Base-by-base conservation (phyloP, 2,329 filamentous ascomycete species). In the Cytospora piceicola region DNA sequence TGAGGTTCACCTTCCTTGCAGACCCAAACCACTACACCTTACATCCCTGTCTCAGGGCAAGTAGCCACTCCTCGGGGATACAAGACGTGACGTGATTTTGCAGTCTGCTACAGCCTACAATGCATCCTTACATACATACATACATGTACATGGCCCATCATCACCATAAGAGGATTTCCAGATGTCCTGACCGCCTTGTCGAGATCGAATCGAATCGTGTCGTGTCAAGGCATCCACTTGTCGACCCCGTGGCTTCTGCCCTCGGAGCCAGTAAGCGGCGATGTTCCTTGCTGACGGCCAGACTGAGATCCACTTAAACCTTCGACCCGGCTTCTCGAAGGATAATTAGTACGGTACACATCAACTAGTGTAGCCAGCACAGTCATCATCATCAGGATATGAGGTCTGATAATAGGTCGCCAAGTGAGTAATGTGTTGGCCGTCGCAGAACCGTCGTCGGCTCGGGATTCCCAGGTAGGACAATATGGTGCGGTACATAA, bases 281-380 rank as follows among this genome's bases (percentile, higher is more conserved):
- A 14, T 56, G 60, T 42, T 29, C 60, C 60, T 63, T 51, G 39
- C 52, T 42, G 32, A 29, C 32, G n/a, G 59, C 29, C 53, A 52
- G 29, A 29, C 7, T 22, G 12, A 7, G 42, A 22, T 30, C 61
- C 61, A 63, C 61, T 63, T 63, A 51, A 63, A 57, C 53, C 61
- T 63, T 63, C 61, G 61, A 63, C 46, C 53, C 49, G 53, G 30
- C 53, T 63, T 63, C 61, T 63, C 53, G 61, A 63, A 63, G 61
- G 36, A 49, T 22, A 32, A 56, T 20, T 42, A 49, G n/a, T 24
- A 22, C 22, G 46, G 46, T 49, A 49, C 46, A 49, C 22, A 49
- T 49, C 46, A 24, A 49, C 53, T 55, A 55, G 53, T 34, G 20
- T 54, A 54, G 24, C 51, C 29, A 54, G 20, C 24, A 54, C 24